phyloP scores from a whole-genome alignment of 257 asterid genomes.

The Anisodus acutangulus region DNA sequence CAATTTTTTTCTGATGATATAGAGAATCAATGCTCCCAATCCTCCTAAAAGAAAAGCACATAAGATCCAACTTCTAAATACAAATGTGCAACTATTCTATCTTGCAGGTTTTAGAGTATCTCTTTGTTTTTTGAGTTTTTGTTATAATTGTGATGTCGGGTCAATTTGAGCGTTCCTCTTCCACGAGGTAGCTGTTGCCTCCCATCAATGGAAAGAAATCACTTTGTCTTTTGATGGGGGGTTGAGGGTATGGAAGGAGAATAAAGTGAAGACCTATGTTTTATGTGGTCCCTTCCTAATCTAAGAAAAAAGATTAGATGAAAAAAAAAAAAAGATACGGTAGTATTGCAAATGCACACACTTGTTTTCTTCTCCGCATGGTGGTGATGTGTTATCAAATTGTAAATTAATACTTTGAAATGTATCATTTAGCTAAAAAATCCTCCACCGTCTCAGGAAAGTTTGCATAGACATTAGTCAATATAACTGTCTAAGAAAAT shows the following conservation, averaged over 20 bases:
- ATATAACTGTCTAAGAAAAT: background rate
- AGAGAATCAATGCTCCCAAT: background rate
- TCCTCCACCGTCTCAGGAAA: background rate
- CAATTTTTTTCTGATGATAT: background rate
- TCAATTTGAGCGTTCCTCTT: too few relatives aligned
- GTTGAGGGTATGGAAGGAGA: background rate
- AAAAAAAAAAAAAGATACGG: background rate
- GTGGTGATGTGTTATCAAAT: background rate
- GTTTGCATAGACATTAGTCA: background rate
- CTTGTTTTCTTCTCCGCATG: background rate
- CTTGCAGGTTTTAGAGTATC: too few relatives aligned
- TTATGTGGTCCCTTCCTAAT: background rate
- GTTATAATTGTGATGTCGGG: too few relatives aligned
- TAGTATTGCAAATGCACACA: background rate
- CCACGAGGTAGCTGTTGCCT: too few relatives aligned
- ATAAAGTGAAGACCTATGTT: background rate
- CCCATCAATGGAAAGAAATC: too few relatives aligned
- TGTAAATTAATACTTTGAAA: background rate
- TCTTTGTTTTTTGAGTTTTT: too few relatives aligned
- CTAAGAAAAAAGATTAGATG: background rate
- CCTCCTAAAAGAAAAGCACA: background rate
- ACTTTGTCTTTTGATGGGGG: too few relatives aligned
- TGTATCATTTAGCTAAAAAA: background rate
- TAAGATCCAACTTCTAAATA: too few relatives aligned
- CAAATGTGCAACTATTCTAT: too few relatives aligned